A percentile compares a stretch with the other conserved stretches of the same genome.
phyloP scores from a whole-genome alignment of 2,329 filamentous ascomycete genomes.

The Monilinia fructicola region DNA sequence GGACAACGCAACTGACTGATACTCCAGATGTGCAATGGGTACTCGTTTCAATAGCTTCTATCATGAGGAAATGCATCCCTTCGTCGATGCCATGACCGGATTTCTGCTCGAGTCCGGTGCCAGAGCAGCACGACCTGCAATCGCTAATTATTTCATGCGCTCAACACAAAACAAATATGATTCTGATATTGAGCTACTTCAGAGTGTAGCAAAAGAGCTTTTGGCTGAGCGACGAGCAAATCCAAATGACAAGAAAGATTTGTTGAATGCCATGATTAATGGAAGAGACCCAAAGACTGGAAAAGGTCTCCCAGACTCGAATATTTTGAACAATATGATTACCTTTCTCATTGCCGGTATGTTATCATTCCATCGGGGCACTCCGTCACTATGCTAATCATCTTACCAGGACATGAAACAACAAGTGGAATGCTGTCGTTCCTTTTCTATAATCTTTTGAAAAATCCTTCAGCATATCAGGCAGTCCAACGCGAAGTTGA shows the following conservation, averaged over 20 bases:
- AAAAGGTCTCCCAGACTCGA: constrained; percentile 59
- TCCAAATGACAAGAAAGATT: constrained; percentile 61
- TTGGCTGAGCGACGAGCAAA: constrained; percentile 57
- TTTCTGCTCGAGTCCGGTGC: constrained; percentile 59
- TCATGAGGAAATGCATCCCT: constrained; percentile 65
- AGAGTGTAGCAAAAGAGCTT: constrained; percentile 47
- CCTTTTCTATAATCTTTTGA: constrained; percentile 52
- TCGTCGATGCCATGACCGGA: constrained; percentile 65
- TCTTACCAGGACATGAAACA: constrained; percentile 61
- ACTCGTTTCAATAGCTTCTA: constrained; percentile 81
- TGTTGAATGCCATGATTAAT: constrained; percentile 68
- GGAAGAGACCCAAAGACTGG: constrained; percentile 67
- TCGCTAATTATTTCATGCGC: constrained; percentile 51
- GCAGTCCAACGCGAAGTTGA: constrained; percentile 55
- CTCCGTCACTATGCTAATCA: constrained; percentile 45
- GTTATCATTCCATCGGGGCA: constrained; percentile 16
- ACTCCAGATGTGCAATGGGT: constrained; percentile 59
- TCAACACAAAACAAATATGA: constrained; percentile 48
- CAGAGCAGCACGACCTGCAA: constrained; percentile 48
- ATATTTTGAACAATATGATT: constrained; percentile 68
- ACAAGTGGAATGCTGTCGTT: constrained; percentile 56
- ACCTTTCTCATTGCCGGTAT: constrained; percentile 63
- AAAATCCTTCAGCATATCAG: constrained; percentile 48
- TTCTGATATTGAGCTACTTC: constrained; percentile 51
- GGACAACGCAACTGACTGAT: background rate